Evolutionary conservation across 257 asterid species (phyloP).

Genomic region (Nicotiana otophora): DNA sequence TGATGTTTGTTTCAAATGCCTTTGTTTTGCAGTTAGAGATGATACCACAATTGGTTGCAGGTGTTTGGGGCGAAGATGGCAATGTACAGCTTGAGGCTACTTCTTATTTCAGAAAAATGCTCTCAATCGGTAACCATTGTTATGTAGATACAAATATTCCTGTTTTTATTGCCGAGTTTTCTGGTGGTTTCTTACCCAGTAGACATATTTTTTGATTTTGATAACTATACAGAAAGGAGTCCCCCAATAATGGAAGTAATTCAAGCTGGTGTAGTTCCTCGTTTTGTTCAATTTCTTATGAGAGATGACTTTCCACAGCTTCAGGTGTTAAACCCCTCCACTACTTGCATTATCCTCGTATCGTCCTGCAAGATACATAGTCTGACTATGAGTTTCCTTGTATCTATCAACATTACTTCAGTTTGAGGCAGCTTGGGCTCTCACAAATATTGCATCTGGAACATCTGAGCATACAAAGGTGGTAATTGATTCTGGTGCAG

Average conservation of each 20-base stretch:
- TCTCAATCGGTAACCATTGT: constrained; percentile 58
- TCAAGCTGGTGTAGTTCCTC: constrained; percentile 81
- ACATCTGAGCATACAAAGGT: constrained; percentile 89
- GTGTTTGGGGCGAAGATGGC: constrained; percentile 59
- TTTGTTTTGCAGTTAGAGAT: constrained; percentile 44
- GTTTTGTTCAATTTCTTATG: constrained; percentile 65
- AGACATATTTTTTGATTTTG: neutral
- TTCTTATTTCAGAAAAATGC: constrained; percentile 67
- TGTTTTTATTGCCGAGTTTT: neutral
- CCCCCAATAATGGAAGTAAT: constrained; percentile 88
- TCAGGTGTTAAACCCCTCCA: constrained; percentile 39
- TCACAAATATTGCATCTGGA: constrained; percentile 90
- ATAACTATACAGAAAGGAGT: constrained; percentile 50
- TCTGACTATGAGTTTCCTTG: too few relatives aligned
- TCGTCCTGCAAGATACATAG: too few relatives aligned
- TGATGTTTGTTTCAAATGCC: constrained; percentile 11
- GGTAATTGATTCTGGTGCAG: constrained; percentile 84
- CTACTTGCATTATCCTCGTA: too few relatives aligned
- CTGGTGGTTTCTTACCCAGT: neutral
- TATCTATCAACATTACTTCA: constrained; percentile 8
- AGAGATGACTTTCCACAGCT: constrained; percentile 86
- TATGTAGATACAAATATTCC: neutral
- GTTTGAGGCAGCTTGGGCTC: constrained; percentile 99
- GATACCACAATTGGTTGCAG: constrained; percentile 65
- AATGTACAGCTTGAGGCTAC: constrained; percentile 64